Evolutionary conservation across 2,329 filamentous ascomycete species (phyloP).

Genomic region (Apiospora kogelbergensis): DNA sequence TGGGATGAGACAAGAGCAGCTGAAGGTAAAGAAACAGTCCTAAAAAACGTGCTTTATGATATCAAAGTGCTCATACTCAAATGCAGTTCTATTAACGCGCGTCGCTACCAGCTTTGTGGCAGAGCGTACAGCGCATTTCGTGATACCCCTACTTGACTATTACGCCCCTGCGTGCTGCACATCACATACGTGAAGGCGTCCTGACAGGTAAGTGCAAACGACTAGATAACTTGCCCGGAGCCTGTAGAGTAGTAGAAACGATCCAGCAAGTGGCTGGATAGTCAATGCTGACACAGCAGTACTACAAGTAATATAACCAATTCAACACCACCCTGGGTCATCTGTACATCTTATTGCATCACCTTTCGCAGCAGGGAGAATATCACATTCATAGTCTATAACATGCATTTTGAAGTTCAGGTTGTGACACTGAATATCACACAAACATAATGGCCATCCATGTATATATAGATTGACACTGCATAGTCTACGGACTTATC

Average conservation of each 20-base stretch:
- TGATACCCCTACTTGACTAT: not conserved
- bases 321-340: not conserved
- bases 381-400: not conserved
- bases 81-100: conserved; percentile 18
- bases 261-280: not conserved
- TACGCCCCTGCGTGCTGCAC: not conserved
- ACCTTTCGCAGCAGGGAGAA: not conserved
- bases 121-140: not conserved
- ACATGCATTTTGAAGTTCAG: not conserved
- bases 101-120: not conserved
- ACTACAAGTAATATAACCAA: not conserved
- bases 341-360: not conserved
- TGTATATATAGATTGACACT: not conserved
- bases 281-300: not conserved
- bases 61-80: conserved; percentile 27
- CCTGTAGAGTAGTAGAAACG: not conserved
- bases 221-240: not conserved
- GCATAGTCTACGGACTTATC: conserved; percentile 18
- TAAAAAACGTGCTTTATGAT: conserved; percentile 22
- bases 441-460: not conserved
- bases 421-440: not conserved
- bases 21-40: conserved; percentile 9
- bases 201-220: not conserved
- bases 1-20: not conserved
- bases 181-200: not conserved